Conservation (phyloP, 164 flowering plant genomes). For the Dillenia turbinata region DNA sequence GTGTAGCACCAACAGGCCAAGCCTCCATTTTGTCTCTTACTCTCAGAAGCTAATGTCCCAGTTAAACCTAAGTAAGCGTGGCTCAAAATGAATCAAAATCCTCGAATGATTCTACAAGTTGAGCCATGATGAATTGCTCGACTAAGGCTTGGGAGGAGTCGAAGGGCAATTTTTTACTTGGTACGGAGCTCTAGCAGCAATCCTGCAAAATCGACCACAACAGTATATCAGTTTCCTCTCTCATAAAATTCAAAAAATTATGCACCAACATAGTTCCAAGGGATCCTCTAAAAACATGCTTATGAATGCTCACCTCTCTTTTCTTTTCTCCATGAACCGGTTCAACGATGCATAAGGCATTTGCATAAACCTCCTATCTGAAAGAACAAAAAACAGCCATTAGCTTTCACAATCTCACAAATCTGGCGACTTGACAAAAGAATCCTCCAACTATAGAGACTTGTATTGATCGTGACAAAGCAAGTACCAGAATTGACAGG, state of each 20-base stretch:
- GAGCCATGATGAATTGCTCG: neutral
- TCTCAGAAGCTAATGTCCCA: too few relatives aligned
- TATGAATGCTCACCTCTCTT: slow-evolving; percentile 36
- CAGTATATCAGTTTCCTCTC: neutral
- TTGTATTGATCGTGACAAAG: neutral
- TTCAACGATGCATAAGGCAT: slow-evolving; percentile 31
- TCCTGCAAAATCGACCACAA: slow-evolving; percentile 20
- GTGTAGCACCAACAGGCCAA: too few relatives aligned
- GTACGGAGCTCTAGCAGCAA: slow-evolving; percentile 37
- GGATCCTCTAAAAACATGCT: neutral
- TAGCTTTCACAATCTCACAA: slow-evolving; percentile 29
- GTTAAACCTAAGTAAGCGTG: too few relatives aligned
- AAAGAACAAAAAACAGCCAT: too few relatives aligned
- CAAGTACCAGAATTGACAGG: slow-evolving; percentile 13
- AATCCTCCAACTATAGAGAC: neutral
- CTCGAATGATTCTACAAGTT: neutral
- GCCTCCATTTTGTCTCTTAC: too few relatives aligned
- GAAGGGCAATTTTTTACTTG: slow-evolving; percentile 16
- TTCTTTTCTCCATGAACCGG: slow-evolving; percentile 47
- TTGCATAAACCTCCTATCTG: too few relatives aligned
- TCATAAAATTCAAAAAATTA: neutral
- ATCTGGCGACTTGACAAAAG: slow-evolving; percentile 14
- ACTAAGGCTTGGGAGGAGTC: slow-evolving; percentile 19
- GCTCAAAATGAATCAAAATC: too few relatives aligned
- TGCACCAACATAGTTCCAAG: neutral